Conservation (phyloP, 768 basidiomycete genomes). For the Rhizopogon vulgaris region DNA sequence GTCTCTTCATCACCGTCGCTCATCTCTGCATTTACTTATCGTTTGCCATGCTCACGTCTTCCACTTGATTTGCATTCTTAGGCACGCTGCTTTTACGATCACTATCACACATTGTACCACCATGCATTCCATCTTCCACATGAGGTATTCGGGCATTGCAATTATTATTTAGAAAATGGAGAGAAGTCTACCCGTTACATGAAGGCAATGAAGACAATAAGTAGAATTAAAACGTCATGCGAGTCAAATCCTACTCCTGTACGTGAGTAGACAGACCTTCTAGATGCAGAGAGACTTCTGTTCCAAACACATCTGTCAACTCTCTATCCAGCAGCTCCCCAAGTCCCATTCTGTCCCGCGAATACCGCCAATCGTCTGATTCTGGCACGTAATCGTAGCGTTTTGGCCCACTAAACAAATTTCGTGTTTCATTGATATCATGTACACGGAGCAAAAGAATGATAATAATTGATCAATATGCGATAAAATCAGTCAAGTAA, state of each 20-base stretch:
- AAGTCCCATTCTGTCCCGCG: slow-evolving; percentile 57
- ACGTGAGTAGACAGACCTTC: slow-evolving; percentile 18
- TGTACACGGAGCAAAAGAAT: not conserved
- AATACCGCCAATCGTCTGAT: slow-evolving; percentile 68
- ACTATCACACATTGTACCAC: not conserved
- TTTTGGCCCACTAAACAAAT: slow-evolving; percentile 71
- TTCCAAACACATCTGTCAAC: slow-evolving; percentile 39
- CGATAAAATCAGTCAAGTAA: not conserved
- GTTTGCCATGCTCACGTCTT: not conserved
- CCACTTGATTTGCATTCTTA: not conserved
- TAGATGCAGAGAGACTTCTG: slow-evolving; percentile 28
- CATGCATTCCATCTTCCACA: not conserved
- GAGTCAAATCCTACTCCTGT: slow-evolving; percentile 9
- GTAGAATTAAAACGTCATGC: not conserved
- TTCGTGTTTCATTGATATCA: not conserved
- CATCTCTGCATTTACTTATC: not conserved
- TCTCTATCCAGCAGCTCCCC: slow-evolving; percentile 64
- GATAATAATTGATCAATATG: not conserved
- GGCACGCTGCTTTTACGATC: not conserved
- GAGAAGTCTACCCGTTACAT: not conserved
- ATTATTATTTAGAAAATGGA: not conserved
- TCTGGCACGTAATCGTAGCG: slow-evolving; percentile 72
- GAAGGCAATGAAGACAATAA: not conserved
- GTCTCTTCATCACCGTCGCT: not conserved
- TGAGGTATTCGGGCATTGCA: not conserved